Evolutionary conservation across 2,329 filamentous ascomycete genomes (phyloP).

Genomic region (Diaporthe ampelina): DNA sequence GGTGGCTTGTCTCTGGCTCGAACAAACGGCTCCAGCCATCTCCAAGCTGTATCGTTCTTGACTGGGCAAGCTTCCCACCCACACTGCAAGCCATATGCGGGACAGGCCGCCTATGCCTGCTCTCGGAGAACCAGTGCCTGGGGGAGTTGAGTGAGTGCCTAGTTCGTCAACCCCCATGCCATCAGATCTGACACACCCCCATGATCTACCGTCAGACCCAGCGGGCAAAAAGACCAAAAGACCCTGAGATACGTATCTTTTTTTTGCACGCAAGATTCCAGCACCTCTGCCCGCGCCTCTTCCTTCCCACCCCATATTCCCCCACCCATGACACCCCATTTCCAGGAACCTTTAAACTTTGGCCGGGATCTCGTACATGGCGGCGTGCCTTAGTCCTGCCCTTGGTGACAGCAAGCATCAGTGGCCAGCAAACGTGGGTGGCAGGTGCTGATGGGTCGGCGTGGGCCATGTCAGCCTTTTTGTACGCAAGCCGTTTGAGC

Average conservation of each 20-base stretch:
- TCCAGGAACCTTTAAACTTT: conserved; percentile 2
- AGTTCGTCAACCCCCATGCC: conserved; percentile 26
- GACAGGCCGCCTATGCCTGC: conserved; percentile 32
- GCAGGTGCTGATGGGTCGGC: conserved; percentile 34
- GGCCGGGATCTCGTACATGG: conserved; percentile 3
- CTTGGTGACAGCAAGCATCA: conserved; percentile 38
- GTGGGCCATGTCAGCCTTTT: conserved; percentile 39
- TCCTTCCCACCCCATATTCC: not conserved
- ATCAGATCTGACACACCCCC: conserved; percentile 15
- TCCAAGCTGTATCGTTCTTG: conserved; percentile 14
- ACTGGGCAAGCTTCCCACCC: not conserved
- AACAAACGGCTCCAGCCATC: conserved; percentile 15
- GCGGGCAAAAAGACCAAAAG: conserved; percentile 27
- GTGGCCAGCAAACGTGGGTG: conserved; percentile 34
- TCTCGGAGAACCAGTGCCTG: not conserved
- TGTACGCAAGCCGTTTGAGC: conserved; percentile 29
- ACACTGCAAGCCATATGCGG: conserved; percentile 32
- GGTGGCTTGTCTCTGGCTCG: conserved; percentile 15
- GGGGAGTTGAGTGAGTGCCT: not conserved
- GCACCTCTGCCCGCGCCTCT: not conserved
- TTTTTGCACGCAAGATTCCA: not conserved
- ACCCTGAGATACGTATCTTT: conserved; percentile 26
- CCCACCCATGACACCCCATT: conserved; percentile 7
- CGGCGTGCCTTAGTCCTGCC: conserved; percentile 9
- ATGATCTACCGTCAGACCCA: conserved; percentile 36